Evolutionary conservation across 2,329 filamentous ascomycete species (phyloP), one percentile per base, ranked within the genome.

Genomic region (Tolypocladium capitatum): DNA sequence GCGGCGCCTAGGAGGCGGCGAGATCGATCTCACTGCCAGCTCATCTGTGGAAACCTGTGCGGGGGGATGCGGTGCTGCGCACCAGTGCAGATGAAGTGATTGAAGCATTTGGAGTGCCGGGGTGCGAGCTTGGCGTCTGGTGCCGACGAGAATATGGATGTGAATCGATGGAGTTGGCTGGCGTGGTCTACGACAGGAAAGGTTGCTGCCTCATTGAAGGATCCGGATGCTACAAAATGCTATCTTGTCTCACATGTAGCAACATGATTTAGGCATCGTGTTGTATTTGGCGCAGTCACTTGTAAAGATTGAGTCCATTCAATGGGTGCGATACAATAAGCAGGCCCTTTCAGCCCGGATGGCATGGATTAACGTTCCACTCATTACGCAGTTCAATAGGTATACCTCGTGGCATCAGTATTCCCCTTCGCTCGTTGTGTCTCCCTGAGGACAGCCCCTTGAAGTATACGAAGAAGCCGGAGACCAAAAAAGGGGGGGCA

Each of bases 51-150:
- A 14, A 68, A 64, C 14, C 51, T 69, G 10, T 80, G 76, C 49
- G 70, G 72, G 51, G 67, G 67, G 31, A 57, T 78, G 53, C 73
- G 69, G 51, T 80, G 76, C 55, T 78, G 75, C 58, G 51, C 55
- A 11, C 49, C 46, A 21, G 13, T 10, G 16, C 18, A 27, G 3
- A 33, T 18, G 9, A 18, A 18, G 10, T 28, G 10, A 45, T 16
- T 10, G 3, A 43, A 10, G 28, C 21, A 32, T 20, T 21, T 21
- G 11, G 28, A 16, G 11, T 31, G 34, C 9, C 28, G 34, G 5
- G 9, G 9, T 28, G 5, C 18, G 11, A 28, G 16, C 7, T 38
- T 40, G 5, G 24, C 9, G 24, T 11, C 16, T 28, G 7, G 20
- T 16, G 21, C 35, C 1, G 20, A 6, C 11, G 8, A 24, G 35